Conservation (phyloP, 257 asterid species). For the Solanum verrucosum region DNA sequence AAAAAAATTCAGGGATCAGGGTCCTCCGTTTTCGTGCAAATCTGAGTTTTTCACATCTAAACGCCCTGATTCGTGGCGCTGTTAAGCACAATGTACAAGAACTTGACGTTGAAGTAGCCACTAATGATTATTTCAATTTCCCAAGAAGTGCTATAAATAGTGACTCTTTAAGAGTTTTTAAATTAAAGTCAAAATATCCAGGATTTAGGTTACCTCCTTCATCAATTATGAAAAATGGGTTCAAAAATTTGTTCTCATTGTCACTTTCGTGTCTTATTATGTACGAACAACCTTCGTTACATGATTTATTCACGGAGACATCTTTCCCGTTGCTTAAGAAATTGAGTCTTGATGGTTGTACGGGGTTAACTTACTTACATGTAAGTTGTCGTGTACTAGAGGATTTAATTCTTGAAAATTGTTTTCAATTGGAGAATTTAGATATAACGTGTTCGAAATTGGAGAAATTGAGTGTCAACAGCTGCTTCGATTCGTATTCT, state of each 20-base stretch:
- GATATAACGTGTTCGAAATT: conserved; percentile 34
- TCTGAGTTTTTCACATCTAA: conserved; percentile 38
- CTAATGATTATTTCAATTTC: conserved; percentile 56
- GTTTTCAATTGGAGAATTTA: conserved; percentile 43
- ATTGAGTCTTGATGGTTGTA: conserved; percentile 42
- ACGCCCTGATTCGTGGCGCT: conserved; percentile 48
- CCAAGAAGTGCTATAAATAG: conserved; percentile 46
- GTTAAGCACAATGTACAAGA: conserved; percentile 58
- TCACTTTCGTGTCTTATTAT: conserved; percentile 47
- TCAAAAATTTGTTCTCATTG: conserved; percentile 28
- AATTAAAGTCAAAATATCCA: conserved; percentile 45
- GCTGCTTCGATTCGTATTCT: conserved; percentile 45
- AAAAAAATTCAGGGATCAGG: conserved; percentile 36
- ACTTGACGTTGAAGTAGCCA: conserved; percentile 62
- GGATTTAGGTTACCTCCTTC: conserved; percentile 76
- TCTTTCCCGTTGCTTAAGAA: conserved; percentile 68
- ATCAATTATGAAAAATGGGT: conserved; percentile 44
- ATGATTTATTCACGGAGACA: conserved; percentile 35
- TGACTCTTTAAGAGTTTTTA: conserved; percentile 31
- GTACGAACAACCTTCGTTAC: conserved; percentile 40
- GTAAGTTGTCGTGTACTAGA: conserved; percentile 42
- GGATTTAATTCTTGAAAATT: conserved; percentile 39
- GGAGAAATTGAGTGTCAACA: conserved; percentile 26
- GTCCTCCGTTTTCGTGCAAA: conserved; percentile 45
- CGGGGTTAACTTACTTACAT: conserved; percentile 44